Base-by-base conservation (phyloP, 179 eudicot genomes). In the Pouteria campechiana region DNA sequence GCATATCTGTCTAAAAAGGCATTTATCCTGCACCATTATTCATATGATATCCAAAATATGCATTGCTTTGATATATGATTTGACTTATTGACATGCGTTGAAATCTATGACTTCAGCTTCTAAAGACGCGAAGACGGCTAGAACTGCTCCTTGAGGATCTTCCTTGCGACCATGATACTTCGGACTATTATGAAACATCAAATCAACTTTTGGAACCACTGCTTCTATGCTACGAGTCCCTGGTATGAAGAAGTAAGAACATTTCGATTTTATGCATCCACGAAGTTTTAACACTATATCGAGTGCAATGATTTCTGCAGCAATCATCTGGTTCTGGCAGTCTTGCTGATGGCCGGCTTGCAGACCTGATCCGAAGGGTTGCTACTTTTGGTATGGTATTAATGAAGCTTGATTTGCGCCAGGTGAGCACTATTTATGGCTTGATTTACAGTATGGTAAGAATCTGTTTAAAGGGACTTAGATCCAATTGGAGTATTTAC, bases 381-480 rank as follows among this genome's bases (percentile, higher is more conserved):
- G 66, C 86, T 44, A 68, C 86, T 29, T 87, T 87, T 50, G 94
- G 94, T 38, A 79, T 79, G 86, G 87, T 77, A 48, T 57, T 87
- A 20, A 79, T 87, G 94, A 87, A 87, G 76, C 76, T 87, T 37
- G 96, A 87, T 58, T 59, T 87, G 58, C 94, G 96, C 41, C 96
- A 87, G 94, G 96, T 86, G 46, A 50, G 56, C 52, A 36, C 45
- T 19, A 9, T 45, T 20, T n/a, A 36, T 15, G 13, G 37, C 48
- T 18, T 2, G n/a, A n/a, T n/a, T n/a, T n/a, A n/a, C n/a, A n/a
- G n/a, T n/a, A n/a, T n/a, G n/a, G n/a, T n/a, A n/a, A n/a, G n/a
- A n/a, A n/a, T n/a, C n/a, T n/a, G n/a, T n/a, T n/a, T n/a, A n/a
- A n/a, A n/a, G n/a, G n/a, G n/a, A n/a, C n/a, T n/a, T n/a, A n/a